Conservation (phyloP, 768 basidiomycete species). For the Rhodotorula taiwanensis region DNA sequence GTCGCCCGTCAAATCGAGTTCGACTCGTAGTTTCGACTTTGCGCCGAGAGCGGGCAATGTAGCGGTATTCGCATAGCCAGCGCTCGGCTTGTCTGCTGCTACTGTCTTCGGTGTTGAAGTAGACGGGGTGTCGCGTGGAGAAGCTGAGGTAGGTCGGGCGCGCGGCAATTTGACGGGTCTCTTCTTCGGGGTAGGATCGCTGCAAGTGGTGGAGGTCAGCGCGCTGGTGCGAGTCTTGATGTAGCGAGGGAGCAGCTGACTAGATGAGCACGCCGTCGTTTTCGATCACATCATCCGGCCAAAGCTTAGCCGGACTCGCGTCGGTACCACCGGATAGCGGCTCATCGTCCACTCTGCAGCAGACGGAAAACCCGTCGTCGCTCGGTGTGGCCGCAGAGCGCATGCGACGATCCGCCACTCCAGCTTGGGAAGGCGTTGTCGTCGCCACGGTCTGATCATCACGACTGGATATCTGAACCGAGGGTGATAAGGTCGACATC, state of each 20-base stretch:
- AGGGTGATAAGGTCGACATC: too few species aligned
- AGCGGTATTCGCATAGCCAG: background rate
- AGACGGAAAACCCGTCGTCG: accelerated
- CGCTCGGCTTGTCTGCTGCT: background rate
- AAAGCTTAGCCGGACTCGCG: background rate
- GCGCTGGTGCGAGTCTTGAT: background rate
- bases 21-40: background rate
- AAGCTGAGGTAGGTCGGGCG: background rate
- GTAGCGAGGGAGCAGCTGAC: conserved; percentile 3
- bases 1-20: conserved; percentile 24
- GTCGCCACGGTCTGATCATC: background rate
- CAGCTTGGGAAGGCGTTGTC: background rate
- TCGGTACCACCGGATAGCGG: conserved; percentile 6
- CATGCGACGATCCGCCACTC: background rate
- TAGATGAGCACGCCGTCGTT: conserved; percentile 25
- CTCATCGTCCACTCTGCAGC: background rate
- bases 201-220: background rate
- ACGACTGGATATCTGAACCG: background rate
- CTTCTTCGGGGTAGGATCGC: conserved; percentile 31
- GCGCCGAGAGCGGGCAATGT: too few species aligned
- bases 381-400: background rate
- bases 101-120: background rate
- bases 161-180: conserved; percentile 8
- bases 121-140: background rate
- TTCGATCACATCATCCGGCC: conserved; percentile 2